Conservation (phyloP, 768 basidiomycete genomes). For the Dioszegia hungarica region DNA sequence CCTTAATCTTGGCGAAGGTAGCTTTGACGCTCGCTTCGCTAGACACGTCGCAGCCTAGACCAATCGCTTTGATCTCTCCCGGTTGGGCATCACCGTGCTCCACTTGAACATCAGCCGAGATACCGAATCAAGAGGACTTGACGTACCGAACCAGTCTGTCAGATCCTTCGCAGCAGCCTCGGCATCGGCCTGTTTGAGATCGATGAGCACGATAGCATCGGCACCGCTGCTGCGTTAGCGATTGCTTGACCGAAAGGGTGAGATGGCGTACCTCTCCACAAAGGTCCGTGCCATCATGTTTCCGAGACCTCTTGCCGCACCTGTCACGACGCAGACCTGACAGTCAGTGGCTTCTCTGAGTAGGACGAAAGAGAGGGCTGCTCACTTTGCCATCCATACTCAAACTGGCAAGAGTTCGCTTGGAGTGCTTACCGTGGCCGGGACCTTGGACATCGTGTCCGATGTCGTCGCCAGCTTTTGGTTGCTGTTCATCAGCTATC, state of each 20-base stretch:
- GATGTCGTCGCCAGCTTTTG: conserved; percentile 20
- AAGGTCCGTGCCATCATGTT: conserved; percentile 87
- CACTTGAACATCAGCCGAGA: conserved; percentile 11
- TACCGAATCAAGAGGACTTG: conserved; percentile 33
- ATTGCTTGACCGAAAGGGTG: not conserved
- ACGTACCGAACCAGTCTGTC: conserved; percentile 54
- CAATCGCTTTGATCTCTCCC: conserved; percentile 63
- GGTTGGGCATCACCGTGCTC: conserved; percentile 56
- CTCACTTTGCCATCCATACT: conserved; percentile 63
- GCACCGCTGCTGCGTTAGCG: conserved; percentile 60
- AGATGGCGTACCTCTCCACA: conserved; percentile 68
- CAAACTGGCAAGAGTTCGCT: conserved; percentile 63
- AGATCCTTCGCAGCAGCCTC: conserved; percentile 67
- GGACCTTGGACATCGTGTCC: conserved; percentile 45
- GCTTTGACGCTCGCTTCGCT: conserved; percentile 72
- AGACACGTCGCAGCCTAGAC: conserved; percentile 81
- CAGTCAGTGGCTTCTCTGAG: too few species aligned
- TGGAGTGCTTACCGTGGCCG: conserved; percentile 48
- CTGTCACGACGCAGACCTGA: conserved; percentile 76
- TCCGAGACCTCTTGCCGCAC: conserved; percentile 85
- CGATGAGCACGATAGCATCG: conserved; percentile 71
- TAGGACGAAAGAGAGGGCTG: not conserved
- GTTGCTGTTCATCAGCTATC: not conserved
- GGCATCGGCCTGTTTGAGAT: conserved; percentile 69
- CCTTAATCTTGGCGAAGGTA: conserved; percentile 62